Base-by-base conservation (phyloP, 1,284 basidiomycete genomes). In the Exsudoporus floridanus region DNA sequence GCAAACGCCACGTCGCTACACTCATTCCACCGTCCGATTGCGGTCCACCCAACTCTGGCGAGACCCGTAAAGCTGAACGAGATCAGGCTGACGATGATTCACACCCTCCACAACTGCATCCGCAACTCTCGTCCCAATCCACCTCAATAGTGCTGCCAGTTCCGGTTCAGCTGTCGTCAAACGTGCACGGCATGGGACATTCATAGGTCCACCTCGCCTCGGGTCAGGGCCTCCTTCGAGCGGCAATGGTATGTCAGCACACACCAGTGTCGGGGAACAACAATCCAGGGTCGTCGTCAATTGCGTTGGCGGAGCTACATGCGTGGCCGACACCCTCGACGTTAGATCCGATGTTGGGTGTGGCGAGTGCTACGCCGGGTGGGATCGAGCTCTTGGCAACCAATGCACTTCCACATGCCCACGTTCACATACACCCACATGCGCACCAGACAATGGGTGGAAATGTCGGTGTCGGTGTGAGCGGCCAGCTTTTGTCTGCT, bases 1-100 rank as follows among this genome's bases (percentile, higher is more conserved):
- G 90, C 55, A 91, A 91, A 67, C 76, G 83, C 12, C 80, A 82
- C 2, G 73, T 77, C 14, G 71, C 73, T 25, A 72, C 74, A 0
- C 64, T 77, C 25, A 74, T 74, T 0, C 60, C 75, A 21, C 67
- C 73, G 1, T 65, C 75, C 19, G 72, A 73, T 33, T 60, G 70
- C 33, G 72, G 70, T 14, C 67, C 66, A n/a, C 21, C 45, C 14
- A 51, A 33, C 19, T 0, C 41, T n/a, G 18, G 31, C n/a, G 62
- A 67, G 7, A 7, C 54, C 9, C 62, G 64, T 27, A 70, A 55
- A 16, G 30, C 53, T 4, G 65, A 71, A 38, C 61, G 63, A n/a
- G 59, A 68, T 12, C 65, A 53, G 30, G 44, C 31, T 8, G 65
- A 71, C 10, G 69, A 70, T 4, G 54, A 63, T 19, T 12, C 45